Conservation (phyloP, 495 filamentous ascomycete genomes). For the Aspergillus taichungensis region DNA sequence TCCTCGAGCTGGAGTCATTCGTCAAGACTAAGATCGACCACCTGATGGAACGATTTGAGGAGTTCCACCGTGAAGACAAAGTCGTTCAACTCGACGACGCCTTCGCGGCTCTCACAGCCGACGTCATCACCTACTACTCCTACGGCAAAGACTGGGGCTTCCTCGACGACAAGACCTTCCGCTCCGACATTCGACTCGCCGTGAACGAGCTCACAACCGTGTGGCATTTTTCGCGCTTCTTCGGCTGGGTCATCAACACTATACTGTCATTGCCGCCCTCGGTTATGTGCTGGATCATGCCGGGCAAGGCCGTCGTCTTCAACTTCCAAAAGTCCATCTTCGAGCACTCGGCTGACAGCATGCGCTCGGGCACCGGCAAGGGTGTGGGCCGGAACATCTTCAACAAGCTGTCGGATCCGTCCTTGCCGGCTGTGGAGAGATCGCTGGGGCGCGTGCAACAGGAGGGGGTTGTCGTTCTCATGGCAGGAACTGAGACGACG, state of each 20-base stretch:
- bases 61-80: conserved; percentile 9
- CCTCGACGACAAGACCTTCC: conserved; percentile 13
- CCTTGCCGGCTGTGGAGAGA: conserved; percentile 9
- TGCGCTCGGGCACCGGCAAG: neutral
- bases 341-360: neutral
- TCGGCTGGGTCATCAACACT: conserved; percentile 13
- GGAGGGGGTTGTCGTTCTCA: conserved; percentile 24
- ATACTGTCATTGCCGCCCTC: conserved; percentile 8
- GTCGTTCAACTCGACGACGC: conserved; percentile 26
- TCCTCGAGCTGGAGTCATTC: conserved; percentile 33
- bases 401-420: conserved; percentile 10
- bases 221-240: conserved; percentile 18
- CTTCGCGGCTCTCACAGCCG: conserved; percentile 28
- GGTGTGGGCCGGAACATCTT: conserved; percentile 2
- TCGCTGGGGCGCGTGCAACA: conserved; percentile 22
- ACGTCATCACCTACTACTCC: conserved; percentile 36
- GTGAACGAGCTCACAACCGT: conserved; percentile 14
- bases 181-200: conserved; percentile 11
- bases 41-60: conserved; percentile 26
- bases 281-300: conserved; percentile 6
- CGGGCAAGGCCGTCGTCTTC: conserved; percentile 14
- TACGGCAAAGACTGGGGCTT: conserved; percentile 28
- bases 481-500: conserved; percentile 35
- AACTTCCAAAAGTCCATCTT: conserved; percentile 5
- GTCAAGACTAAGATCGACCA: conserved; percentile 36